Conservation (phyloP, 257 asterid species). For the Capsicum baccatum region DNA sequence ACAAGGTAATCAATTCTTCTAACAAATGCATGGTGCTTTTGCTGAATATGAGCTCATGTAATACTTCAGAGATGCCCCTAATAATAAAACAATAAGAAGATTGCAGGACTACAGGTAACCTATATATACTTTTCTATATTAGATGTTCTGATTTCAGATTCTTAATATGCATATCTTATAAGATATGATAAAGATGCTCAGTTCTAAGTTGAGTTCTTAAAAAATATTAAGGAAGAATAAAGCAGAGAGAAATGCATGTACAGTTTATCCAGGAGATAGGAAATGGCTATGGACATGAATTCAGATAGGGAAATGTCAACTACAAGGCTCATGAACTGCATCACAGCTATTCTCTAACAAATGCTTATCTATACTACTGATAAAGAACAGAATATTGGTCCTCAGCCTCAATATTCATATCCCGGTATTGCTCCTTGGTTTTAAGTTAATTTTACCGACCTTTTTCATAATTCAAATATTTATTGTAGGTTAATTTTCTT, state of each 20-base stretch:
- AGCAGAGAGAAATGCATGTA: background rate
- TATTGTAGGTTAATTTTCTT: too few relatives aligned
- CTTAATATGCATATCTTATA: background rate
- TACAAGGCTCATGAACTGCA: background rate
- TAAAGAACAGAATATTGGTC: background rate
- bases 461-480: background rate
- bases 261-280: background rate
- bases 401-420: background rate
- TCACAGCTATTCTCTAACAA: background rate
- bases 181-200: background rate
- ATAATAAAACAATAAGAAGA: too few relatives aligned
- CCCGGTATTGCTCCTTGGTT: background rate
- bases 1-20: background rate
- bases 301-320: background rate
- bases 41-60: background rate
- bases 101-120: too few relatives aligned
- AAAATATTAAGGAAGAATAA: background rate
- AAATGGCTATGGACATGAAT: conserved; percentile 21
- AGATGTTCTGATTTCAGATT: too few relatives aligned
- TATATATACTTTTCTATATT: too few relatives aligned
- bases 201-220: background rate
- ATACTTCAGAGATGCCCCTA: background rate
- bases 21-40: background rate
- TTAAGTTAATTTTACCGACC: background rate
- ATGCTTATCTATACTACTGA: background rate